Base-by-base conservation (phyloP, 2,329 filamentous ascomycete species). In the Penicillium sp. region DNA sequence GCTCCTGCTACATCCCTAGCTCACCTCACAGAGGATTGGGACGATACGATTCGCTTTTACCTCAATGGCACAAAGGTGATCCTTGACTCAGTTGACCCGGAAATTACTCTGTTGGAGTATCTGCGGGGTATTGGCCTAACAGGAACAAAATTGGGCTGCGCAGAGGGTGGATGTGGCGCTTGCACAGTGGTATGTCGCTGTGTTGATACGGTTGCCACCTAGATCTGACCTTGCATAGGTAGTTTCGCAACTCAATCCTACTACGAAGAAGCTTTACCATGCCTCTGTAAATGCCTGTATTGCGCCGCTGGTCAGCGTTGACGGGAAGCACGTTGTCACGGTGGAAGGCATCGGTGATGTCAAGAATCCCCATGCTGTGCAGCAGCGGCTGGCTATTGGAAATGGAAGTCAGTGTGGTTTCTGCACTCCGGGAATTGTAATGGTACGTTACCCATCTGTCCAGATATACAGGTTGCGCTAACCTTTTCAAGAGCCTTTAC, bases 281-380 rank as follows among this genome's bases (percentile, higher is more conserved):
- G 95, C 95, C 61, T 96, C 92, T 58, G 92, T 98, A 63, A 99
- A 99, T 75, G 95, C 95, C 47, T 99, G 95, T 75, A 83, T 99
- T 56, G 94, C 95, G 11, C 95, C 95, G 7, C 84, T 99, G 51
- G 91, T 93, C 68, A 96, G 93, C 71, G 86, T 98, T 48, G 95
- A 98, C 76, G 95, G 95, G 49, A 99, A 99, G 76, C 95, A 99
- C 85, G 92, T 98, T 72, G 93, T 99, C 74, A 99, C 95, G 3
- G 90, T 99, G 46, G 95, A 99, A 79, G 95, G 95, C 7, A 97
- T 99, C 71, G 95, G 95, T 11, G 91, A 90, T 75, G 89, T 91
- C 30, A 90, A 95, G 76, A 87, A 85, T 47, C 95, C 95, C 5
- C 95, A 99, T 80, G 91, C 94, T 2, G 84, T 90, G 3, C 95